Evolutionary conservation across 2,329 filamentous ascomycete genomes (phyloP).

Genomic region (Neopestalotiopsis clavispora): DNA sequence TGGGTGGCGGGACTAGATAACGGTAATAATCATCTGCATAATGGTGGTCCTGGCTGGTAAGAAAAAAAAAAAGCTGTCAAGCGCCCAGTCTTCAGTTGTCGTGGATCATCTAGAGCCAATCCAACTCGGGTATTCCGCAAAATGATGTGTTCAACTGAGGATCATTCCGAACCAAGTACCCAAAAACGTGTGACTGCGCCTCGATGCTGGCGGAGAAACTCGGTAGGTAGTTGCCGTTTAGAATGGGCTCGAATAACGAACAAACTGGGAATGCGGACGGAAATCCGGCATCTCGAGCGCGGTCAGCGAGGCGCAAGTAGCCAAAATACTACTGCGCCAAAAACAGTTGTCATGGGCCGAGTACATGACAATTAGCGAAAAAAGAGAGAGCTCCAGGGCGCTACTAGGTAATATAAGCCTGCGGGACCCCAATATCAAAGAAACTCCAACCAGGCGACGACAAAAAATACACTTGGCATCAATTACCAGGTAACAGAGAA

Average conservation of each 20-base stretch:
- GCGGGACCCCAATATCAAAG: background rate
- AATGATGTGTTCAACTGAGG: background rate
- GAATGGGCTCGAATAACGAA: background rate
- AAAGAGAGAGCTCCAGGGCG: background rate
- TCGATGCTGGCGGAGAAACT: background rate
- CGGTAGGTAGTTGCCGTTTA: constrained; percentile 8
- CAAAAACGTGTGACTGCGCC: background rate
- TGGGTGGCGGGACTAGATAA: background rate
- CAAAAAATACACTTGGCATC: background rate
- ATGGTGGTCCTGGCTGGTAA: background rate
- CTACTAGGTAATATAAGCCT: background rate
- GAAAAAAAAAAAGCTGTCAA: background rate
- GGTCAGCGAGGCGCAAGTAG: background rate
- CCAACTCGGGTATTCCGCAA: background rate
- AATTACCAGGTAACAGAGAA: background rate
- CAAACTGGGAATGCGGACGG: background rate
- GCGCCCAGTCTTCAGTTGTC: background rate
- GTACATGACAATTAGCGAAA: background rate
- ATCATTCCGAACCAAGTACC: background rate
- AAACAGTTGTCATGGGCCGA: background rate
- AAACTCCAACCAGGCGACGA: background rate
- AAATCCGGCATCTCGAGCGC: constrained; percentile 5
- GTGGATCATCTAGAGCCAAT: constrained; percentile 2
- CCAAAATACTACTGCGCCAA: background rate
- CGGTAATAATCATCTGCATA: background rate